Evolutionary conservation across 2,329 filamentous ascomycete species (phyloP).

Genomic region (Onygenales sp.): DNA sequence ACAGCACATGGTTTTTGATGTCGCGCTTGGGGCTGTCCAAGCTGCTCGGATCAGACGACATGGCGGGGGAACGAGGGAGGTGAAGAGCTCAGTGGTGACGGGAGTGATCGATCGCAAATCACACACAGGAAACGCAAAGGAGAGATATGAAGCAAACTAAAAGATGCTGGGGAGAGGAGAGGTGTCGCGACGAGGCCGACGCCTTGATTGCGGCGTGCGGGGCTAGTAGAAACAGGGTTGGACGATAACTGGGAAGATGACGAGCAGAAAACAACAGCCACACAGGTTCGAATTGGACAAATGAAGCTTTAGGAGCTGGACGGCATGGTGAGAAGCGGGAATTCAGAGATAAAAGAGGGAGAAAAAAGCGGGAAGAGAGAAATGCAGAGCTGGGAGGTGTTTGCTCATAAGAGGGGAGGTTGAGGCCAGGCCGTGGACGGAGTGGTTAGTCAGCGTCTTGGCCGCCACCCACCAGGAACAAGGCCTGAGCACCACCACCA

Average conservation of each 20-base stretch:
- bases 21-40: slow-evolving; percentile 46
- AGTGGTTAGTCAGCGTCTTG: background rate
- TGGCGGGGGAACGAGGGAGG: background rate
- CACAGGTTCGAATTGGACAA: background rate
- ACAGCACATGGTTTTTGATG: slow-evolving; percentile 90
- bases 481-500: background rate
- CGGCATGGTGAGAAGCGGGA: background rate
- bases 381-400: too few relatives aligned
- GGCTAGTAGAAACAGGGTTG: background rate
- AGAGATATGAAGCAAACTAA: background rate
- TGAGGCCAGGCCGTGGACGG: too few relatives aligned
- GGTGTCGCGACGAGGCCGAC: background rate
- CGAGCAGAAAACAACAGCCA: background rate
- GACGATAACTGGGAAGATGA: background rate
- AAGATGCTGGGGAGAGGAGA: background rate
- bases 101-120: background rate
- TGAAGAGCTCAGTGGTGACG: background rate
- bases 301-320: too few relatives aligned
- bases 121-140: background rate
- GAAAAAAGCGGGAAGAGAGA: slow-evolving; percentile 7
- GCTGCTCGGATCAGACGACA: slow-evolving; percentile 45
- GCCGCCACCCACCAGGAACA: background rate
- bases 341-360: slow-evolving; percentile 6
- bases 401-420: background rate
- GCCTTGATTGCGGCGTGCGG: background rate